Evolutionary conservation across 176 grass and related monocot species (phyloP).

Genomic region (Oryza officinalis): DNA sequence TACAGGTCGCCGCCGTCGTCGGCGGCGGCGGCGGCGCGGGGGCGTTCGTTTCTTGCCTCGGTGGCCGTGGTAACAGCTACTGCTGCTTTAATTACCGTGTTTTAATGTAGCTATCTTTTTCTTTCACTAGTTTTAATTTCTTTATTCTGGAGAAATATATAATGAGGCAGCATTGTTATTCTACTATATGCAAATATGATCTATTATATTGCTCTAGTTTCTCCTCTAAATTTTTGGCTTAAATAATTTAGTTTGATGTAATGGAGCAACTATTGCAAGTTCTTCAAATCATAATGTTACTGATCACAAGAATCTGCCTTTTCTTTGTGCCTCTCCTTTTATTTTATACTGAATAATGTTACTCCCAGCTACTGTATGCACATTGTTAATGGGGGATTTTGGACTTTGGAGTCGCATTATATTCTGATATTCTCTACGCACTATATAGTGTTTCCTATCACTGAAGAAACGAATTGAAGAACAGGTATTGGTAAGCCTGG

Average conservation of each 20-base stretch:
- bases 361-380: neutral
- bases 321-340: neutral
- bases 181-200: neutral
- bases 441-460: too few species aligned
- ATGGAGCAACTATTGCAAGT: neutral
- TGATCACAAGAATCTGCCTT: slow-evolving; percentile 22
- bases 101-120: neutral
- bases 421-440: too few species aligned
- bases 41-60: neutral
- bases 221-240: neutral
- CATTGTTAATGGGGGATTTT: neutral
- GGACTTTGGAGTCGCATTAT: too few species aligned
- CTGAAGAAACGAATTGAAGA: too few species aligned
- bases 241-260: neutral
- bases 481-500: too few species aligned
- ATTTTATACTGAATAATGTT: neutral
- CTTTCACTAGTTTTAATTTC: neutral
- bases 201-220: neutral
- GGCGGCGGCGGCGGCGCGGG: neutral
- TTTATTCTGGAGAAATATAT: neutral
- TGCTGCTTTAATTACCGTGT: neutral
- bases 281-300: neutral
- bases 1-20: slow-evolving; percentile 44
- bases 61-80: neutral
- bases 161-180: neutral